These are phyloP conservation scores for Endocarpon pusillum DNA, from an alignment of 495 filamentous ascomycete species.

Conservation along the genomic window DNA sequence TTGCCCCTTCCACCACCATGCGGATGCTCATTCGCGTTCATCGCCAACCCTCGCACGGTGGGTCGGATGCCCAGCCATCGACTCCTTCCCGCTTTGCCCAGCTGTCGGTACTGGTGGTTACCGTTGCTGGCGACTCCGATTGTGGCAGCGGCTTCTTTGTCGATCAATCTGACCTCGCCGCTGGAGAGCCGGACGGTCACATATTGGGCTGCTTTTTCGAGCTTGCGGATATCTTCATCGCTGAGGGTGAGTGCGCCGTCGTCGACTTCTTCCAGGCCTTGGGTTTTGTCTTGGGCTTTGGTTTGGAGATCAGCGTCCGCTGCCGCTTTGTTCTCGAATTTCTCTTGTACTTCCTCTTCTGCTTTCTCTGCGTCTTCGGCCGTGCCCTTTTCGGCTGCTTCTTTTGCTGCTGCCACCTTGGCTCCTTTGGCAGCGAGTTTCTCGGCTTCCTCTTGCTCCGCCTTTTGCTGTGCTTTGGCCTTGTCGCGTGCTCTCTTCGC, in stretches of 20 bases:
- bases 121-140: conserved; percentile 86
- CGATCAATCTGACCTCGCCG: conserved; percentile 75
- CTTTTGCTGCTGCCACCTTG: conserved; percentile 1
- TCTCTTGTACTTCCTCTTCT: conserved; percentile 6
- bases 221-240: conserved; percentile 26
- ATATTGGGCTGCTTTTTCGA: conserved; percentile 41
- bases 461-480: conserved; percentile 7
- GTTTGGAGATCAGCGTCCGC: conserved; percentile 3
- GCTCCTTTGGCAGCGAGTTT: background rate
- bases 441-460: background rate
- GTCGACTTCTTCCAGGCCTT: conserved; percentile 12
- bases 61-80: conserved; percentile 87
- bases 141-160: conserved; percentile 82
- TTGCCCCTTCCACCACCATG: conserved; percentile 98
- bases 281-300: conserved; percentile 1
- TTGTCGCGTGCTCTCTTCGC: no score
- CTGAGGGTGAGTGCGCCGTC: conserved; percentile 20
- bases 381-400: conserved; percentile 1
- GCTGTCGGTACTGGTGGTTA: conserved; percentile 71
- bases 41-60: conserved; percentile 88
- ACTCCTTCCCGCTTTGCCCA: conserved; percentile 86
- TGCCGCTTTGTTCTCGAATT: no score
- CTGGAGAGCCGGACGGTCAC: conserved; percentile 76
- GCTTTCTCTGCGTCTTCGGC: background rate
- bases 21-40: conserved; percentile 94